A percentile compares a stretch with the other conserved stretches of the same genome.
Conservation (phyloP, 2,329 filamentous ascomycete genomes). For the Verticillium nonalfalfae region DNA sequence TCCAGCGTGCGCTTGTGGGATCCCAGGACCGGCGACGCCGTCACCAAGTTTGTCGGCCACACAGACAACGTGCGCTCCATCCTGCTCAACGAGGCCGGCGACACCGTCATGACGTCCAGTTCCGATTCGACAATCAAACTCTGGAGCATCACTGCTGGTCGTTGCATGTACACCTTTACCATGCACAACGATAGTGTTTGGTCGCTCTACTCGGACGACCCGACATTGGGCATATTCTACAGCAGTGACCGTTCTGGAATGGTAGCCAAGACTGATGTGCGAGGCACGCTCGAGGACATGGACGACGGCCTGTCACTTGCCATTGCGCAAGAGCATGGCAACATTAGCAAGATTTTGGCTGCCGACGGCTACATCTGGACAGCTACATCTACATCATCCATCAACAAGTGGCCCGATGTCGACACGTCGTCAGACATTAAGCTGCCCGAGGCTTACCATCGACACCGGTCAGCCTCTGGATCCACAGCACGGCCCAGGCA, state of each 20-base stretch:
- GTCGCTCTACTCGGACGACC: slow-evolving; percentile 87
- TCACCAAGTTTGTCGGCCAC: slow-evolving; percentile 95
- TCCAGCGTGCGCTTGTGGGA: slow-evolving; percentile 92
- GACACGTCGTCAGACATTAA: slow-evolving; percentile 70
- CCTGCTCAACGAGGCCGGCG: slow-evolving; percentile 79
- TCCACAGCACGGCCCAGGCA: slow-evolving; percentile 14
- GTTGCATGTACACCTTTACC: slow-evolving; percentile 95
- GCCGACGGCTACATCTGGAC: slow-evolving; percentile 82
- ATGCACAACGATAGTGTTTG: slow-evolving; percentile 99
- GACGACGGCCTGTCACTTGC: slow-evolving; percentile 88
- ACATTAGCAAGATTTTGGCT: slow-evolving; percentile 61
- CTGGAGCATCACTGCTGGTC: slow-evolving; percentile 90
- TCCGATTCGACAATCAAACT: slow-evolving; percentile 97
- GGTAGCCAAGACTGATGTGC: slow-evolving; percentile 92
- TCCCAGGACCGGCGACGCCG: slow-evolving; percentile 75
- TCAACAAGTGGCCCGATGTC: slow-evolving; percentile 86
- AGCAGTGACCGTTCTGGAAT: slow-evolving; percentile 88
- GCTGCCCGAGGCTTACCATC: slow-evolving; percentile 48
- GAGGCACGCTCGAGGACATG: slow-evolving; percentile 58
- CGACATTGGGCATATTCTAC: slow-evolving; percentile 83
- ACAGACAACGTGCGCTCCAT: slow-evolving; percentile 92
- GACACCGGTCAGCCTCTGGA: slow-evolving; percentile 40
- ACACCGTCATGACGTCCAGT: slow-evolving; percentile 88
- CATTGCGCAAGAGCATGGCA: slow-evolving; percentile 87
- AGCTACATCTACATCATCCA: slow-evolving; percentile 81